These are phyloP conservation scores for Pythium vanterpoolii DNA, from an alignment of 352 stramenopile species.

Conservation along the genomic window DNA sequence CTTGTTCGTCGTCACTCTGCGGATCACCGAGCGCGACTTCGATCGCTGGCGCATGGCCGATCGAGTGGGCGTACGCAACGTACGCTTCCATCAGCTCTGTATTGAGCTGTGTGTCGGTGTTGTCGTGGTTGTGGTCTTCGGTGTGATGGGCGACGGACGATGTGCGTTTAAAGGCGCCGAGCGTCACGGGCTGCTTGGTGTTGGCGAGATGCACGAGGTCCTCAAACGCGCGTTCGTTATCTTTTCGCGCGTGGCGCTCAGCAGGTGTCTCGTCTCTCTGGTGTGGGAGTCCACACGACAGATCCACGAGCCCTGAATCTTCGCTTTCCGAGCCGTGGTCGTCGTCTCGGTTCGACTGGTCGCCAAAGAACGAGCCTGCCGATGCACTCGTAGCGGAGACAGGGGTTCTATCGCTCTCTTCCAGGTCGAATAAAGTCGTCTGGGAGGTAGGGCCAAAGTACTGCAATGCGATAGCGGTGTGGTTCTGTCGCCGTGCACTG, in stretches of 20 bases:
- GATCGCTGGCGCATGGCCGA: slow-evolving; percentile 81
- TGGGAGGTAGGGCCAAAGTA: slow-evolving; percentile 25
- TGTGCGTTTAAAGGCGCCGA: slow-evolving; percentile 43
- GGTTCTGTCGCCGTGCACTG: slow-evolving; percentile 36
- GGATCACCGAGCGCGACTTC: slow-evolving; percentile 85
- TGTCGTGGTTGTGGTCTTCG: slow-evolving; percentile 26
- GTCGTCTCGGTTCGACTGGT: neutral
- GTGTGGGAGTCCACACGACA: no score
- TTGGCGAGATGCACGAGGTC: slow-evolving; percentile 55
- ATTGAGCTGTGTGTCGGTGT: slow-evolving; percentile 86
- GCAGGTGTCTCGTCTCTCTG: slow-evolving; percentile 18
- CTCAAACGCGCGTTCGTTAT: slow-evolving; percentile 53
- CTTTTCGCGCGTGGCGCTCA: slow-evolving; percentile 29
- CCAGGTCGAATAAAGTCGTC: neutral
- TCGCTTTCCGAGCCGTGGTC: no score
- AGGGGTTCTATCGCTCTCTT: neutral
- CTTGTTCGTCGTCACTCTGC: slow-evolving; percentile 24
- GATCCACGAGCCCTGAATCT: no score
- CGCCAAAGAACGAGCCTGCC: neutral
- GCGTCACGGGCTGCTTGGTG: slow-evolving; percentile 44
- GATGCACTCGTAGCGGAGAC: neutral
- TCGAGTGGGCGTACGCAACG: slow-evolving; percentile 91
- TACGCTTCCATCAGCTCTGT: slow-evolving; percentile 93
- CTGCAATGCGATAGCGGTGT: slow-evolving; percentile 48
- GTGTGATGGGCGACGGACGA: neutral